Evolutionary conservation across 2,329 filamentous ascomycete genomes (phyloP).

Genomic region (Aspergillus sclerotialis): DNA sequence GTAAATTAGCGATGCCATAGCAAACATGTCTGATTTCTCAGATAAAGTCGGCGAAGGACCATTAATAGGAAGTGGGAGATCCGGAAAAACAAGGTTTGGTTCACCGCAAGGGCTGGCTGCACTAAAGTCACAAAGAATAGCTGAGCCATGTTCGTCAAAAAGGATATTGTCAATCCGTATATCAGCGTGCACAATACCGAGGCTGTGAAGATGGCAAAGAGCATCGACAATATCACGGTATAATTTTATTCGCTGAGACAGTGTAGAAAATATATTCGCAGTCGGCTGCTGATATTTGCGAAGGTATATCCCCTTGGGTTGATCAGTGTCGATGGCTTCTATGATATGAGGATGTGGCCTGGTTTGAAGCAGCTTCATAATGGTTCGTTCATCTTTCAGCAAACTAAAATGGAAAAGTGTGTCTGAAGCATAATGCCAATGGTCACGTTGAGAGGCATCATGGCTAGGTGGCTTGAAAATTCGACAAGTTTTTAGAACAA

Average conservation of each 20-base stretch:
- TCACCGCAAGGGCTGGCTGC: constrained; percentile 13
- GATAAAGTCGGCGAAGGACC: constrained; percentile 13
- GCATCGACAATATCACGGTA: constrained; percentile 17
- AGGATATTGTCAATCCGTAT: constrained; percentile 17
- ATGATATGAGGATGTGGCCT: constrained; percentile 16
- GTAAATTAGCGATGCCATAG: constrained; percentile 16
- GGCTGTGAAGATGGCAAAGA: constrained; percentile 14
- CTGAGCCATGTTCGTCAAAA: constrained; percentile 9
- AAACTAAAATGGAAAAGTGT: constrained; percentile 14
- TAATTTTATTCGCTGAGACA: constrained; percentile 9
- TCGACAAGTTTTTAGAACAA: constrained; percentile 15
- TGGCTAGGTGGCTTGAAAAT: constrained; percentile 10
- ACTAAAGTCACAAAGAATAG: constrained; percentile 18
- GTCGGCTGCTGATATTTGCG: constrained; percentile 13
- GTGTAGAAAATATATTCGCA: constrained; percentile 4
- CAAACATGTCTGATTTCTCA: constrained; percentile 16
- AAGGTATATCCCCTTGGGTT: constrained; percentile 19
- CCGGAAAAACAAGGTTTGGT: constrained; percentile 10
- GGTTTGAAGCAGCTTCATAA: constrained; percentile 10
- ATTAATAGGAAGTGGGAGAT: constrained; percentile 15
- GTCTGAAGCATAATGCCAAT: constrained; percentile 15
- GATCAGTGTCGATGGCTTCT: constrained; percentile 15
- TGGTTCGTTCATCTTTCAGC: constrained; percentile 12
- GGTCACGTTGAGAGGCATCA: constrained; percentile 8
- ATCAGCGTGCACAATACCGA: constrained; percentile 16